These are phyloP conservation scores for Cystobasidiaceae sp. DNA, from an alignment of 1,284 basidiomycete species.

Conservation along the genomic window DNA sequence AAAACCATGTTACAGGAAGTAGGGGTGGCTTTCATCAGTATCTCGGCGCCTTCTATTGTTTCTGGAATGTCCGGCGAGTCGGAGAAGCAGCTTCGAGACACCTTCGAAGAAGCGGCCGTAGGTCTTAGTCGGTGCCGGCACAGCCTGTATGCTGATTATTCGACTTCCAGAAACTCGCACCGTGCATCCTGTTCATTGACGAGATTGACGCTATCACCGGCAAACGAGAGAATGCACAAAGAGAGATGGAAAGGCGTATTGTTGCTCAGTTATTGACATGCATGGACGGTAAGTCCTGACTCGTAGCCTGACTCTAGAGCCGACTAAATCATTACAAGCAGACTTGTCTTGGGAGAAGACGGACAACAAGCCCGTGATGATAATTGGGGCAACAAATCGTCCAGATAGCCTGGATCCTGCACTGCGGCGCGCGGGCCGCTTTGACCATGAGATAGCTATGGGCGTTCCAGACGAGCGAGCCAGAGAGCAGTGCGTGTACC, in stretches of 20 bases:
- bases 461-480: slow-evolving; percentile 89
- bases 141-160: background rate
- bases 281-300: slow-evolving; percentile 73
- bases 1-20: slow-evolving; percentile 59
- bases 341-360: slow-evolving; percentile 88
- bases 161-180: slow-evolving; percentile 64
- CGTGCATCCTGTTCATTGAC: slow-evolving; percentile 88
- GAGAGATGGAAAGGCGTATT: slow-evolving; percentile 96
- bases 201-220: slow-evolving; percentile 98
- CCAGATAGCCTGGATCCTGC: slow-evolving; percentile 93
- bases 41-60: slow-evolving; percentile 91
- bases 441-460: slow-evolving; percentile 97
- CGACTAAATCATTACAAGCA: slow-evolving; percentile 43
- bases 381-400: slow-evolving; percentile 93
- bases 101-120: slow-evolving; percentile 91
- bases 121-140: slow-evolving; percentile 36
- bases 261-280: slow-evolving; percentile 96
- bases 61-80: slow-evolving; percentile 97
- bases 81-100: slow-evolving; percentile 90
- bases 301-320: background rate
- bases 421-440: slow-evolving; percentile 82
- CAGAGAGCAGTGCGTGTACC: slow-evolving; percentile 67
- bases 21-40: slow-evolving; percentile 82
- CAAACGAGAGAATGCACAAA: slow-evolving; percentile 90
- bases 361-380: slow-evolving; percentile 80